Evolutionary conservation across 257 asterid genomes (phyloP), one percentile per base, ranked within the genome.

Genomic region (Pogostemon cablin): DNA sequence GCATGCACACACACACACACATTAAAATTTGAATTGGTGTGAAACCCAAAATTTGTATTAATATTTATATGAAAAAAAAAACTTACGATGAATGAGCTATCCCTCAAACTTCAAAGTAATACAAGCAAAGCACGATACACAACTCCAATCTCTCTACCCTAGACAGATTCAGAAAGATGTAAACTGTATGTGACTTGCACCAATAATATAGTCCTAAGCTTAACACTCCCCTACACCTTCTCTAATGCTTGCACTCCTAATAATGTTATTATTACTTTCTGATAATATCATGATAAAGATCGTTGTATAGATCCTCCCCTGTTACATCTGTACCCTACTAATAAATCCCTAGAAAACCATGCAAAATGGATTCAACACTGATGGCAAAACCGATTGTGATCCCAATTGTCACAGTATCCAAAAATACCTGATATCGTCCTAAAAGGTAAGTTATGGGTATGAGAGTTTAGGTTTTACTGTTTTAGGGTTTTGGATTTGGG

Each of bases 91-190:
- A 25, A 49, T 49, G 12, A 4, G 20, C 11, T 7, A 3, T n/a
- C 55, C 55, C 55, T 49, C 55, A 49, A 49, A 49, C 55, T 20
- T 49, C 55, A 49, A 49, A 49, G 55, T 49, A 49, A 49, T 49
- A 49, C 55, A 49, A 11, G 55, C 32, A 25, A 25, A 25, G 32
- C 32, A 25, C 32, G 32, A 25, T 25, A 25, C 34, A 12, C 35
- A 5, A 6, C 57, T 52, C 35, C 57, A 52, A 12, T 52, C 57
- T 52, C 57, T 52, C 35, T 6, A 15, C 57, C 57, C 35, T 48
- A 15, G 35, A 12, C 57, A 52, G 57, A 17, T 9, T 4, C 56
- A 52, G 35, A 52, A 15, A 52, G 17, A 15, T 12, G 35, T 52
- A 9, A 15, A 52, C 57, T 15, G 9, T 9, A 12, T 52, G 6